These are phyloP conservation scores for Talaromyces borbonicus DNA, from an alignment of 495 filamentous ascomycete genomes.

Conservation along the genomic window DNA sequence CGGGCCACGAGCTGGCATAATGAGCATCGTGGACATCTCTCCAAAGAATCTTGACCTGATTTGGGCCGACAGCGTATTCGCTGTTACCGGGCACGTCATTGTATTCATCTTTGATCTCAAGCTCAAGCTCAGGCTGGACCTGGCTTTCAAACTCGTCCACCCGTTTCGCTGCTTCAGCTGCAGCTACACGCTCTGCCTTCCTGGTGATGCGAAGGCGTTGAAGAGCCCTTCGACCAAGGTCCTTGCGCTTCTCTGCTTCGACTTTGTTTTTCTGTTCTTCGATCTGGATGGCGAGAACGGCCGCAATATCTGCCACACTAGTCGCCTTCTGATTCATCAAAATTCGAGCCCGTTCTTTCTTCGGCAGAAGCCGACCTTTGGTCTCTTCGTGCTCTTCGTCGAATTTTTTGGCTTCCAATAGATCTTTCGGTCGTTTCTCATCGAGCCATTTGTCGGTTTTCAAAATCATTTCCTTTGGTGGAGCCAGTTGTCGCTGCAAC, in stretches of 20 bases:
- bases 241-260: constrained; percentile 20
- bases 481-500: constrained; percentile 34
- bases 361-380: constrained; percentile 34
- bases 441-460: constrained; percentile 30
- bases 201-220: constrained; percentile 24
- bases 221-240: constrained; percentile 23
- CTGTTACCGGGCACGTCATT: constrained; percentile 9
- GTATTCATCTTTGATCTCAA: constrained; percentile 20
- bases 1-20: constrained; percentile 58
- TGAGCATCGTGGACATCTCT: constrained; percentile 52
- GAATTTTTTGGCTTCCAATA: constrained; percentile 29
- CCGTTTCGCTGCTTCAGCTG: constrained; percentile 22
- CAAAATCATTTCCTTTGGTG: constrained; percentile 39
- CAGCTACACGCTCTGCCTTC: constrained; percentile 28
- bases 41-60: constrained; percentile 58
- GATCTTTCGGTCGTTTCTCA: constrained; percentile 55
- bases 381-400: constrained; percentile 33
- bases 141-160: constrained; percentile 22
- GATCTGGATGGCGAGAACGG: constrained; percentile 54
- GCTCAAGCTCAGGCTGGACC: constrained; percentile 15
- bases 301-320: constrained; percentile 74
- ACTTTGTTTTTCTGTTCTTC: constrained; percentile 25
- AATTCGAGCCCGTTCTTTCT: constrained; percentile 47
- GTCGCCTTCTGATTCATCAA: constrained; percentile 90
- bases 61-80: constrained; percentile 17